A percentile compares a stretch with the other conserved stretches of the same genome.
These are phyloP conservation scores for Medakamo hakoo DNA, from an alignment of 139 green algal species.

Conservation along the genomic window DNA sequence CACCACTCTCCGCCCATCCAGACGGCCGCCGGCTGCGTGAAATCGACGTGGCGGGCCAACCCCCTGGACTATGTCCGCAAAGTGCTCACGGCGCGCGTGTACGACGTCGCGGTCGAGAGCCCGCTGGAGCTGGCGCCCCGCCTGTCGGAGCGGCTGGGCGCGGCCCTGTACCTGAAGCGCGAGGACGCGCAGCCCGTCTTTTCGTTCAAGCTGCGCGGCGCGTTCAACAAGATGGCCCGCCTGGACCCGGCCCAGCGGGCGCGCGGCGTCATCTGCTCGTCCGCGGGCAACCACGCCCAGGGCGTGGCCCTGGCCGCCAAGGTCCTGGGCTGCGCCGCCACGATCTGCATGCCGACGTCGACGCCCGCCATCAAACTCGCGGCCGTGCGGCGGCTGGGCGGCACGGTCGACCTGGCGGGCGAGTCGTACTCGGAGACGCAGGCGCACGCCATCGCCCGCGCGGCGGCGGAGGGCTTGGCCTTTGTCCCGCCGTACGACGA, in stretches of 20 bases:
- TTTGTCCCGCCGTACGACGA: constrained; percentile 94
- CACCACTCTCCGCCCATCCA: constrained; percentile 12
- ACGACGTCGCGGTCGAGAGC: constrained; percentile 84
- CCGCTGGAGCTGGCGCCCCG: constrained; percentile 61
- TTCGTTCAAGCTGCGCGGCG: constrained; percentile 88
- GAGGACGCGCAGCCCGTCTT: constrained; percentile 93
- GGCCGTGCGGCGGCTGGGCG: constrained; percentile 65
- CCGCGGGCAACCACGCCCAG: constrained; percentile 92
- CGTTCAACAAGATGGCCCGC: constrained; percentile 84
- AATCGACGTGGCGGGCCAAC: constrained; percentile 40
- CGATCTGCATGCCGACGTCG: constrained; percentile 81
- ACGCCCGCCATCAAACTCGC: constrained; percentile 72
- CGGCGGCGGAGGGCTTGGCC: constrained; percentile 35
- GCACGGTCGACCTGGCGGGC: constrained; percentile 75
- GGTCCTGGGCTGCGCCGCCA: constrained; percentile 46
- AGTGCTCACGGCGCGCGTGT: constrained; percentile 85
- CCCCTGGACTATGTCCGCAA: constrained; percentile 70
- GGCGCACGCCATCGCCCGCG: constrained; percentile 16
- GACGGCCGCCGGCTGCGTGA: constrained; percentile 33
- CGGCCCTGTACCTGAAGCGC: constrained; percentile 72
- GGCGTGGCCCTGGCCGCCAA: constrained; percentile 73
- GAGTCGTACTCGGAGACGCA: constrained; percentile 89
- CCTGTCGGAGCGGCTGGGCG: constrained; percentile 55
- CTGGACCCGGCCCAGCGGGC: constrained; percentile 45
- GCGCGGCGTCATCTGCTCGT: constrained; percentile 79